Base-by-base conservation (phyloP, 768 basidiomycete genomes). In the Lactarius sanguifluus region DNA sequence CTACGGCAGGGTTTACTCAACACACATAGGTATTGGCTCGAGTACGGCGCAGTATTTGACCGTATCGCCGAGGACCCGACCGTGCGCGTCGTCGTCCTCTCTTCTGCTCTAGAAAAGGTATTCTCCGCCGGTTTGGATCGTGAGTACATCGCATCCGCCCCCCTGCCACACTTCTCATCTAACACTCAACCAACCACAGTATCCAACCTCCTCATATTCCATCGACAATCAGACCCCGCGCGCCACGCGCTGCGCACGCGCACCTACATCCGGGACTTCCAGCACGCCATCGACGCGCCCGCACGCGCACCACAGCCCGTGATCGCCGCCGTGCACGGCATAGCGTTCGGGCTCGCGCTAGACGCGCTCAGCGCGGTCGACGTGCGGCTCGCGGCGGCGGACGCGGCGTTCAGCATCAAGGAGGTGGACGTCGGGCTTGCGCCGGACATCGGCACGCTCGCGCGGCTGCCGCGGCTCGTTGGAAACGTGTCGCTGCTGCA, bases 341-440 rank as follows among this genome's bases (percentile, higher is more conserved):
- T 85, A 13, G 85, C 86, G 10, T 74, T 91, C 47, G 94, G 94
- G 0, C 81, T 96, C 0, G 91, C 89, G 0, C 80, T 96, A 12
- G 94, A 97, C 75, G 80, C 95, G 52, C 81, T 89, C 6, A 78
- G 76, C 0, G 85, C 89, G 0, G 93, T 92, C 74, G 95, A 96
- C 74, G 82, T 97, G 12, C 83, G 94, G 0, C 87, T 86, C 67
- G 86, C 90, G 3, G 84, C 92, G 0, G 79, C 83, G 0, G 81
- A 89, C 68, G 73, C 85, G 0, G 73, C 72, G 2, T 92, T 95
- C 73, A 80, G 84, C 7, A 89, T 96, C 78, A 90, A 92, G 79
- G 92, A 96, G 81, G 88, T 93, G 3, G 91, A 94, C 72, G 82
- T 94, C 30, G 94, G 91, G 0, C 80, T 96, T 0, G 94, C 94